Conservation (phyloP, 139 green algal genomes). For the Auxenochlorella protothecoides region DNA sequence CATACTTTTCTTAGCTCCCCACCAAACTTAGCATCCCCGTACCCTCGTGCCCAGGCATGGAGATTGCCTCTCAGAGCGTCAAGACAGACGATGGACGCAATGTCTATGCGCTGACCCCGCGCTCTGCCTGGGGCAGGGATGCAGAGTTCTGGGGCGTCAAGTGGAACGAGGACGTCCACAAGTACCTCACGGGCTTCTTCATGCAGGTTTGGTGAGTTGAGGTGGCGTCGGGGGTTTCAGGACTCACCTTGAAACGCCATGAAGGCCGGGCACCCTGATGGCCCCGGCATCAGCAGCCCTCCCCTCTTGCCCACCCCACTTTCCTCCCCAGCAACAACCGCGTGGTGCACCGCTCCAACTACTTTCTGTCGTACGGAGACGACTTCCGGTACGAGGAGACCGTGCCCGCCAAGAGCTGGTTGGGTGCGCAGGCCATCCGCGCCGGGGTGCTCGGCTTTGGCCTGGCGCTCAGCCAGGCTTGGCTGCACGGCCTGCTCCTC, state of each 20-base stretch:
- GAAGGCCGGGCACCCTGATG: too few species aligned
- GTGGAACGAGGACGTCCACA: conserved; percentile 2
- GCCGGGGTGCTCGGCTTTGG: conserved; percentile 2
- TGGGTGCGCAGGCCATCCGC: conserved; percentile 4
- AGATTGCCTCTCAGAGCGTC: background rate
- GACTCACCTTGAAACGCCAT: background rate
- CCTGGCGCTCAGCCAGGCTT: conserved; percentile 6
- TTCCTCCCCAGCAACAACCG: conserved; percentile 36
- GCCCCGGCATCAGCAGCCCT: background rate
- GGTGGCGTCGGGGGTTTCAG: background rate
- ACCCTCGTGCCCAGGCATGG: background rate
- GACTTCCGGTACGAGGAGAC: conserved; percentile 54
- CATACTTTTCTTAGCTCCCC: background rate
- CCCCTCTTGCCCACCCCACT: background rate
- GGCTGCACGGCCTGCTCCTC: conserved; percentile 21
- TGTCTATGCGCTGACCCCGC: conserved; percentile 15
- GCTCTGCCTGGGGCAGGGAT: conserved; percentile 7
- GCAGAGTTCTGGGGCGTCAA: conserved; percentile 19
- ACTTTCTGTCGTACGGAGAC: conserved; percentile 18
- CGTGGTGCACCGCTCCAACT: conserved; percentile 53
- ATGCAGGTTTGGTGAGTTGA: conserved; percentile 16
- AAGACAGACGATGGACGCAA: background rate
- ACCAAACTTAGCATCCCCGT: background rate
- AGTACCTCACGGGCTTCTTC: conserved; percentile 20
- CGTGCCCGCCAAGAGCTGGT: conserved; percentile 6